A percentile compares a stretch with the other conserved stretches of the same genome.
These are phyloP conservation scores for Verticillium tricorpus DNA, from an alignment of 2,329 filamentous ascomycete species.

Conservation along the genomic window DNA sequence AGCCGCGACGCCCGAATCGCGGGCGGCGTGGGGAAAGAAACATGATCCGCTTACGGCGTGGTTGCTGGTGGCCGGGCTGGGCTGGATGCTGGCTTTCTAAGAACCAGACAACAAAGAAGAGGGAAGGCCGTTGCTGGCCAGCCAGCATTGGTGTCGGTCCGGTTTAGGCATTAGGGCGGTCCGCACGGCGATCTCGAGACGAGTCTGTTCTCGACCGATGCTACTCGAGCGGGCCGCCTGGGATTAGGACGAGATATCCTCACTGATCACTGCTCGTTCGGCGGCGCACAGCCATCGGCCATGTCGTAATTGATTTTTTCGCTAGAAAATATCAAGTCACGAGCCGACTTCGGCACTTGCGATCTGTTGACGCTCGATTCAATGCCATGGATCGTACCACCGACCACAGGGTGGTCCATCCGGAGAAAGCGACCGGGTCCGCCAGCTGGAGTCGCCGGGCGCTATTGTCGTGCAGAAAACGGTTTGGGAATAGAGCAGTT, in stretches of 20 bases:
- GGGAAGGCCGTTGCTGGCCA: neutral
- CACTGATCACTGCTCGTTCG: neutral
- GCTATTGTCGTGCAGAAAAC: neutral
- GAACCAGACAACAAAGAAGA: neutral
- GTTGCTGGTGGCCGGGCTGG: neutral
- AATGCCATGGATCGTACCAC: neutral
- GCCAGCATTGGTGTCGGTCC: neutral
- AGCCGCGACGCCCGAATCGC: neutral
- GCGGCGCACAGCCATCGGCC: neutral
- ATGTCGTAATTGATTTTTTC: neutral
- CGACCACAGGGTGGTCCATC: neutral
- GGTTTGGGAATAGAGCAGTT: neutral
- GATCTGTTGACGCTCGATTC: neutral
- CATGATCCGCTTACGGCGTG: neutral
- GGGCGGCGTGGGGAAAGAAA: neutral
- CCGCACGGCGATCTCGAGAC: neutral
- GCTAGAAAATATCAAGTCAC: neutral
- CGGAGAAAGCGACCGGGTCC: neutral
- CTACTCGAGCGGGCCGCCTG: too few species aligned
- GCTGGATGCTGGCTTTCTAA: neutral
- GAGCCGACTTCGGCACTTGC: neutral
- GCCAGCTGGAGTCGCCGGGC: neutral
- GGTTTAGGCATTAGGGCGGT: neutral
- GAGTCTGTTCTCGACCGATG: neutral
- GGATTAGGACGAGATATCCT: neutral